phyloP scores from a whole-genome alignment of 352 stramenopile species.

The Peronosclerospora sorghi region DNA sequence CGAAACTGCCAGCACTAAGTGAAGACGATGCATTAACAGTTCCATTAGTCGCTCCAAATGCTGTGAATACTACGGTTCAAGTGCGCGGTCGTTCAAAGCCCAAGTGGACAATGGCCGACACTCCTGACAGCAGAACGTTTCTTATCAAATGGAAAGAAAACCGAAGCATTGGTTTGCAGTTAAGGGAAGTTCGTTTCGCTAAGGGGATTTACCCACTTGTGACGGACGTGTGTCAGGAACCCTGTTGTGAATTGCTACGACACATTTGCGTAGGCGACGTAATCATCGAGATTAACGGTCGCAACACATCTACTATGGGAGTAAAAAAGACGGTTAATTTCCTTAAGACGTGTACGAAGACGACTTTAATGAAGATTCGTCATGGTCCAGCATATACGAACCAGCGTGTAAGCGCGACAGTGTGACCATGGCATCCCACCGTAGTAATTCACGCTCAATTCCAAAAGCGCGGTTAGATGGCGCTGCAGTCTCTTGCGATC shows the following conservation, averaged over 20 bases:
- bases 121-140: constrained; percentile 74
- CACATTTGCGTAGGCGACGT: constrained; percentile 79
- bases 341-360: constrained; percentile 78
- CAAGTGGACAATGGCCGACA: constrained; percentile 67
- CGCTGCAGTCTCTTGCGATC: constrained; percentile 1
- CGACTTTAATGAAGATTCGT: constrained; percentile 76
- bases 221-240: constrained; percentile 71
- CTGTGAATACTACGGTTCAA: constrained; percentile 77
- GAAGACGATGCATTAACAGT: constrained; percentile 61
- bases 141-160: constrained; percentile 85
- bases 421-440: constrained; percentile 25
- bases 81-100: constrained; percentile 68
- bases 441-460: constrained; percentile 34
- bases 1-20: constrained; percentile 50
- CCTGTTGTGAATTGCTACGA: constrained; percentile 72
- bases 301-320: constrained; percentile 80
- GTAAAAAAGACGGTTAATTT: constrained; percentile 86
- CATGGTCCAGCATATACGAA: constrained; percentile 63
- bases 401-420: constrained; percentile 62
- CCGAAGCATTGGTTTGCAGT: constrained; percentile 72
- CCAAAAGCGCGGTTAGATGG: constrained; percentile 10
- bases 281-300: constrained; percentile 84
- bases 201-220: constrained; percentile 77
- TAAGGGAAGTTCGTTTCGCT: constrained; percentile 66
- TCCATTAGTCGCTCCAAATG: constrained; percentile 63